These are phyloP conservation scores for Carex arenaria DNA, from an alignment of 202 grass and related monocot species.

Conservation along the genomic window DNA sequence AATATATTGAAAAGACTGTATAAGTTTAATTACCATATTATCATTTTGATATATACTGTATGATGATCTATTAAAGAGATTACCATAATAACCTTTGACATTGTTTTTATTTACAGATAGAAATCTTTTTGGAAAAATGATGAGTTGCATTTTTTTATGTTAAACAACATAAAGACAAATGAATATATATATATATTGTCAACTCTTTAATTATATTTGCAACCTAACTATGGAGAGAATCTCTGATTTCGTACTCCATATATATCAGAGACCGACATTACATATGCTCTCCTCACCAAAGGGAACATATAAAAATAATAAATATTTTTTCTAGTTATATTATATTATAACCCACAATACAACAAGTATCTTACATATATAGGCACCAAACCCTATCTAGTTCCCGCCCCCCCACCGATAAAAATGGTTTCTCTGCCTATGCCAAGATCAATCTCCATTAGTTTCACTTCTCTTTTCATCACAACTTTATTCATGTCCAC, in stretches of 20 bases:
- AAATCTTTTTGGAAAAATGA: too few relatives aligned
- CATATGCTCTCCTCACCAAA: background rate
- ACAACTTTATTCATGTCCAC: background rate
- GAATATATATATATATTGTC: too few relatives aligned
- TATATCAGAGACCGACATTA: background rate
- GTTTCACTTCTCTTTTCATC: background rate
- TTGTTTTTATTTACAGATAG: too few relatives aligned
- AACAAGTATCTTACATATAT: background rate
- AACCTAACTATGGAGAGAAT: too few relatives aligned
- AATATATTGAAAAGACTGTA: too few relatives aligned
- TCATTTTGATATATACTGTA: too few relatives aligned
- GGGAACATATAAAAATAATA: background rate
- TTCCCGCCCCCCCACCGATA: background rate
- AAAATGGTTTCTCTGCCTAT: background rate
- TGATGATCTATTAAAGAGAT: too few relatives aligned
- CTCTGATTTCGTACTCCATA: background rate
- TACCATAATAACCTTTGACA: too few relatives aligned
- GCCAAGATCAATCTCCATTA: background rate
- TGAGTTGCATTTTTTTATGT: too few relatives aligned
- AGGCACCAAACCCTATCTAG: slow-evolving; percentile 7
- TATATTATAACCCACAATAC: background rate
- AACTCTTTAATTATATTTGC: too few relatives aligned
- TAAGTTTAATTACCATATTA: too few relatives aligned
- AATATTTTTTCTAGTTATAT: background rate
- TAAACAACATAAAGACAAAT: too few relatives aligned